phyloP scores from a whole-genome alignment of 352 stramenopile species.

The Globisporangium cylindrosporum region DNA sequence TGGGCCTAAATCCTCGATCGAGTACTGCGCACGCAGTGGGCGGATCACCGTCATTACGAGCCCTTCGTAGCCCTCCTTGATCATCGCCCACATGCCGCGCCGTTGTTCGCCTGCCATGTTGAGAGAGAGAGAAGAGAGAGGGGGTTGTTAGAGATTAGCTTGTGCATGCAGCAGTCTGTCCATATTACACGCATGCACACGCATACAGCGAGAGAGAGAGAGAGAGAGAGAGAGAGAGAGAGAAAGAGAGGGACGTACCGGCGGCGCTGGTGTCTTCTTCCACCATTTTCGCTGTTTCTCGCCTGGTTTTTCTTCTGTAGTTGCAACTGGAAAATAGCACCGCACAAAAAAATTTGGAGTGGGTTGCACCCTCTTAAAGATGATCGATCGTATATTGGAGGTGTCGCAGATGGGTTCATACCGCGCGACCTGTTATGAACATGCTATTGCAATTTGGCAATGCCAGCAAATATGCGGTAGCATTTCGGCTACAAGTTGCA shows the following conservation, averaged over 20 bases:
- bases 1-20: too few relatives aligned
- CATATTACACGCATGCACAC: background rate
- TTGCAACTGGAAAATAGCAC: background rate
- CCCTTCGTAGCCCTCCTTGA: slow-evolving; percentile 81
- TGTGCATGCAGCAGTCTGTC: too few relatives aligned
- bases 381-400: background rate
- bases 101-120: slow-evolving; percentile 22
- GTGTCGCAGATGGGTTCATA: background rate
- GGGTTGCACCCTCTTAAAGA: background rate
- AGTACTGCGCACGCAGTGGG: slow-evolving; percentile 16
- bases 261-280: slow-evolving; percentile 1
- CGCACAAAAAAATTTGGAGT: slow-evolving; percentile 1
- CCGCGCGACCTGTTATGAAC: too few relatives aligned
- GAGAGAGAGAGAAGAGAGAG: background rate
- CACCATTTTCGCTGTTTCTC: background rate
- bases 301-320: background rate
- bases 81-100: slow-evolving; percentile 79
- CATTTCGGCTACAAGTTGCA: too few relatives aligned
- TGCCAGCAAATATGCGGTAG: too few relatives aligned
- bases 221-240: background rate
- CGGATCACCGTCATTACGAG: slow-evolving; percentile 83
- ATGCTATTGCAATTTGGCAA: too few relatives aligned
- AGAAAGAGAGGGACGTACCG: background rate
- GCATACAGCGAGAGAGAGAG: background rate
- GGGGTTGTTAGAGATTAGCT: background rate